Base-by-base conservation (phyloP, 129 eudicot genomes). In the Chrysanthemum seticuspe region DNA sequence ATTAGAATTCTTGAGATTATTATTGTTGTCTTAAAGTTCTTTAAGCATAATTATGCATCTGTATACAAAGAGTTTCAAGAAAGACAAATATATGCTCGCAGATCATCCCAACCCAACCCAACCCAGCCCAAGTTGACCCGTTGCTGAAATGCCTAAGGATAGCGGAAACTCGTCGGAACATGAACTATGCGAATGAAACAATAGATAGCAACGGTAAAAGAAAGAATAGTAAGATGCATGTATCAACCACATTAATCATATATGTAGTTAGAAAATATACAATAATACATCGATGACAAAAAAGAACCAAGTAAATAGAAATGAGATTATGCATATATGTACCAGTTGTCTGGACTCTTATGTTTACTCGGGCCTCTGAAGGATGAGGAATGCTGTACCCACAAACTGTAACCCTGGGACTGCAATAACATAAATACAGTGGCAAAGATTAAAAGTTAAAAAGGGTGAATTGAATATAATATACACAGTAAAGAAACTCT, bases 341-440 rank as follows among this genome's bases (percentile, higher is more conserved):
- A 93, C 98, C 97, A 6, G 98, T 93, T 53, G 98, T 93, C 81
- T 93, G 97, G 76, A 93, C 96, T 81, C 96, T 82, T 59, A 93
- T 86, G 79, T 93, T 93, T 44, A 93, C 96, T 16, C 80, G 83
- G 77, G 97, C 93, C 72, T 90, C 97, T 6, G 97, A 84, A 60
- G 97, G 98, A 75, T 93, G 98, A 62, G 98, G 97, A 76, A 93
- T 89, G 86, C 97, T 93, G 88, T 93, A 90, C 36, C 97, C 98
- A 8, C 97, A 87, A 53, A 87, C 76, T 29, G 91, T 12, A 13
- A 90, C 98, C 82, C 98, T 84, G 18, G 98, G 97, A 81, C 98
- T 90, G 96, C 81, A 90, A 84, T 7, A 54, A 13, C 66, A 63
- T 31, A 64, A 54, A 27, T 73, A 29, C 31, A 61, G 6, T 13